phyloP scores from a whole-genome alignment of 345 rosid genomes.

The Gossypium arboreum region DNA sequence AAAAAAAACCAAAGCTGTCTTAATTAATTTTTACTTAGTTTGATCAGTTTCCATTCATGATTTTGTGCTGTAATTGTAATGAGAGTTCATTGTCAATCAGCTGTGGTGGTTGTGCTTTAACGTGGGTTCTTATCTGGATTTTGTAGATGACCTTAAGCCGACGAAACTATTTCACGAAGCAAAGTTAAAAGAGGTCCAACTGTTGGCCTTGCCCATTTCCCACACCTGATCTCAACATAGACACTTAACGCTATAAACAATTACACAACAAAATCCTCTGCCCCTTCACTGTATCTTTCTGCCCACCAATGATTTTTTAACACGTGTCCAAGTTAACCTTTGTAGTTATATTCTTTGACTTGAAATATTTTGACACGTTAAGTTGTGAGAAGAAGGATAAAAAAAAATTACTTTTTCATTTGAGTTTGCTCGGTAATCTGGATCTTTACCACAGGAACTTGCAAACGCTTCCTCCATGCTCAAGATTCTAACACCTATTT shows the following conservation, averaged over 20 bases:
- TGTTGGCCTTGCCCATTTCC: background rate
- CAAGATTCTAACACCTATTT: slow-evolving; percentile 28
- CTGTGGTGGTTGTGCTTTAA: background rate
- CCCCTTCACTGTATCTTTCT: too few species aligned
- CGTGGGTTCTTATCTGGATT: background rate
- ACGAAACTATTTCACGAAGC: background rate
- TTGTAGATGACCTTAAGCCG: background rate
- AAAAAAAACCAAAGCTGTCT: too few species aligned
- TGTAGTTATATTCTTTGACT: too few species aligned
- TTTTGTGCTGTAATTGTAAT: background rate
- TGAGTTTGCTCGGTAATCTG: slow-evolving; percentile 64
- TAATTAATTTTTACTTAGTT: background rate
- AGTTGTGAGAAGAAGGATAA: too few species aligned
- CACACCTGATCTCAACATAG: background rate
- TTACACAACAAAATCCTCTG: too few species aligned
- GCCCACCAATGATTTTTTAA: too few species aligned
- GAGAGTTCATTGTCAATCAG: background rate
- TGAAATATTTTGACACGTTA: too few species aligned
- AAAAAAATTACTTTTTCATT: slow-evolving; percentile 2
- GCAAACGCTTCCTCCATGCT: slow-evolving; percentile 44
- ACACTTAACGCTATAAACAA: background rate
- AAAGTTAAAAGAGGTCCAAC: background rate
- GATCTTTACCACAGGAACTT: slow-evolving; percentile 48
- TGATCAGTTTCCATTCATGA: background rate
- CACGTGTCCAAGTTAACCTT: too few species aligned